Conservation (phyloP, 2,329 filamentous ascomycete genomes). For the Graphium sp. region DNA sequence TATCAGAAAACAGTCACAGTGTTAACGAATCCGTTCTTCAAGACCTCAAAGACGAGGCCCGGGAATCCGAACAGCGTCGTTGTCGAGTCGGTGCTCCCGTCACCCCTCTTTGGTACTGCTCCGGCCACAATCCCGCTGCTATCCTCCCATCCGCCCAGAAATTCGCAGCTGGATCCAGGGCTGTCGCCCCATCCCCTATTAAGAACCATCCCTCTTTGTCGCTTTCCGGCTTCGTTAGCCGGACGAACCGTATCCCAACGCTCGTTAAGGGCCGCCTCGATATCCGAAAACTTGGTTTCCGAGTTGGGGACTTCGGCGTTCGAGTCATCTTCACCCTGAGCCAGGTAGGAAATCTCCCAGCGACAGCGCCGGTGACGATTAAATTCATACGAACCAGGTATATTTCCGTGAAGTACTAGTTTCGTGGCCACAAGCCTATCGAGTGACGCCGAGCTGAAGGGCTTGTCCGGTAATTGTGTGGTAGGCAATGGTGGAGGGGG, state of each 20-base stretch:
- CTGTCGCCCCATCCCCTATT: constrained; percentile 87
- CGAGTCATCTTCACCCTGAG: constrained; percentile 15
- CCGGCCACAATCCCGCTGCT: constrained; percentile 25
- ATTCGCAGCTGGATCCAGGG: constrained; percentile 75
- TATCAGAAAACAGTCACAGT: constrained; percentile 79
- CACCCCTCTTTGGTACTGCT: constrained; percentile 31
- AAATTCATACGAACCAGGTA: constrained; percentile 92
- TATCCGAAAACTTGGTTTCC: constrained; percentile 60
- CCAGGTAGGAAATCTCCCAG: constrained; percentile 58
- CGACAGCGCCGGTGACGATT: constrained; percentile 82
- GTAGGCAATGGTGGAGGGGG: no score
- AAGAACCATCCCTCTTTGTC: constrained; percentile 64
- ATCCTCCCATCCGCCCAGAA: constrained; percentile 76
- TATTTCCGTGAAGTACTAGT: constrained; percentile 83
- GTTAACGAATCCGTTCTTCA: constrained; percentile 83
- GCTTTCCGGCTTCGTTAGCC: constrained; percentile 29
- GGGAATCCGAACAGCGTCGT: constrained; percentile 90
- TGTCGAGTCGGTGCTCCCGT: constrained; percentile 37
- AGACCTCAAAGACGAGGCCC: constrained; percentile 84
- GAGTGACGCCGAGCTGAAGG: constrained; percentile 23
- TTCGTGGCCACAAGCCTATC: constrained; percentile 76
- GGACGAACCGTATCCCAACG: constrained; percentile 54
- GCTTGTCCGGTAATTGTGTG: constrained; percentile 10
- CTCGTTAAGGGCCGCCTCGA: constrained; percentile 50
- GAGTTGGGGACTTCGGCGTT: constrained; percentile 36